Evolutionary conservation across 345 rosid genomes (phyloP).

Genomic region (Aethionema arabicum): DNA sequence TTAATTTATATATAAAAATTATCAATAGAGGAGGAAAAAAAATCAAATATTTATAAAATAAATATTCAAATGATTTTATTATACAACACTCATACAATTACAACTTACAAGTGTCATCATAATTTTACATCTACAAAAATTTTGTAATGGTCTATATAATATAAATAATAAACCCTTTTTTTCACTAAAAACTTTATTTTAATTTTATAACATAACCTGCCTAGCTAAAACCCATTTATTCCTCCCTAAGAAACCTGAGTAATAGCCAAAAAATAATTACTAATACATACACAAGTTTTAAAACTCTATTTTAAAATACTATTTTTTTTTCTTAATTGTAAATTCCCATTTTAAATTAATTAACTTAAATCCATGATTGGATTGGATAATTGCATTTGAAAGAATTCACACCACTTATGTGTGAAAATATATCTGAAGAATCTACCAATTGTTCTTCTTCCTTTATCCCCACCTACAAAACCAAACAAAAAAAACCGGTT

Average conservation of each 20-base stretch:
- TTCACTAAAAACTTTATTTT: conserved; percentile 27
- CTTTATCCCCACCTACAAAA: conserved; percentile 65
- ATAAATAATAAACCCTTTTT: conserved; percentile 16
- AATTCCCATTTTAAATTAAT: conserved; percentile 7
- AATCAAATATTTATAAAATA: neutral
- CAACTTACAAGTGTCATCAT: conserved; percentile 12
- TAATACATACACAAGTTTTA: conserved; percentile 30
- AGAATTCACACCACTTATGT: conserved; percentile 82
- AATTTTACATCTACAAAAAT: conserved; percentile 25
- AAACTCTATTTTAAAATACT: conserved; percentile 20
- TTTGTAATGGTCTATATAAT: conserved; percentile 33
- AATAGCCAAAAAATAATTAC: conserved; percentile 19
- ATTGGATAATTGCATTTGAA: conserved; percentile 77
- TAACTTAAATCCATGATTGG: conserved; percentile 74
- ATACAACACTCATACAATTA: conserved; percentile 28
- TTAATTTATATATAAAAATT: neutral
- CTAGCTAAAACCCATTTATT: conserved; percentile 27
- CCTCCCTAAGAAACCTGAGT: conserved; percentile 19
- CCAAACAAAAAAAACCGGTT: neutral
- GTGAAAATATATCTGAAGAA: conserved; percentile 86
- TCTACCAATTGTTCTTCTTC: conserved; percentile 76
- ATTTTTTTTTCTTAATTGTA: neutral
- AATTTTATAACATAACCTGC: conserved; percentile 15
- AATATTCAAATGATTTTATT: conserved; percentile 5
- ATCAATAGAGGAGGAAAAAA: neutral